Conservation (phyloP, 129 eudicot species). For the Gnaphalium uliginosum region DNA sequence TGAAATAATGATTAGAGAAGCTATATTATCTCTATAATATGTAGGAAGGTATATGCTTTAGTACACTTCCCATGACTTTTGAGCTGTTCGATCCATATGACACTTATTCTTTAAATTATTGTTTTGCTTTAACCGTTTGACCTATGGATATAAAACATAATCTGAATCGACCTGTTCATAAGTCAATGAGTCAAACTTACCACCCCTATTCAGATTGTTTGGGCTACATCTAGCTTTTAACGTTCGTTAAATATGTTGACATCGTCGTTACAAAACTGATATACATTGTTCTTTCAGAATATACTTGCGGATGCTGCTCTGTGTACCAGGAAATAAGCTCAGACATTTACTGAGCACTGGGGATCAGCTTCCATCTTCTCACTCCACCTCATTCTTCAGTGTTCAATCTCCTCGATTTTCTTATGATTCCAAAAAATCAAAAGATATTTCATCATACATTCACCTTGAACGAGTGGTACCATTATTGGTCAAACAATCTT, state of each 20-base stretch:
- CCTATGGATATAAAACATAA: not conserved
- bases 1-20: not conserved
- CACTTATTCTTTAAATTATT: not conserved
- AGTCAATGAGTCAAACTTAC: not conserved
- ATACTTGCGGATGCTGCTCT: constrained; percentile 84
- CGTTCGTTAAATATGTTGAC: not conserved
- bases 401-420: constrained; percentile 61
- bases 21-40: no score
- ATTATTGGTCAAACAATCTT: constrained; percentile 81
- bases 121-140: not conserved
- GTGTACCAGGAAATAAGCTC: constrained; percentile 90
- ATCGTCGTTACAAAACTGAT: constrained; percentile 12
- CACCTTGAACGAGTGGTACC: constrained; percentile 76
- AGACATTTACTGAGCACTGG: constrained; percentile 58
- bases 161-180: constrained; percentile 2
- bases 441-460: constrained; percentile 63
- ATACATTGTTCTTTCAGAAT: constrained; percentile 47
- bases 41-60: not conserved
- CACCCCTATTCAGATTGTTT: not conserved
- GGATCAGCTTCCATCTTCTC: constrained; percentile 65
- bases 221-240: not conserved
- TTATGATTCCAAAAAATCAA: constrained; percentile 53
- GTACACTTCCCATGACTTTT: not conserved
- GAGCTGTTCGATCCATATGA: not conserved
- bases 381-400: constrained; percentile 58